Percentiles rank a stretch among this genome's conserved stretches.
These are phyloP conservation scores for Plasmodium vivax DNA, from an alignment of 169 alveolate genomes.

Conservation along the genomic window DNA sequence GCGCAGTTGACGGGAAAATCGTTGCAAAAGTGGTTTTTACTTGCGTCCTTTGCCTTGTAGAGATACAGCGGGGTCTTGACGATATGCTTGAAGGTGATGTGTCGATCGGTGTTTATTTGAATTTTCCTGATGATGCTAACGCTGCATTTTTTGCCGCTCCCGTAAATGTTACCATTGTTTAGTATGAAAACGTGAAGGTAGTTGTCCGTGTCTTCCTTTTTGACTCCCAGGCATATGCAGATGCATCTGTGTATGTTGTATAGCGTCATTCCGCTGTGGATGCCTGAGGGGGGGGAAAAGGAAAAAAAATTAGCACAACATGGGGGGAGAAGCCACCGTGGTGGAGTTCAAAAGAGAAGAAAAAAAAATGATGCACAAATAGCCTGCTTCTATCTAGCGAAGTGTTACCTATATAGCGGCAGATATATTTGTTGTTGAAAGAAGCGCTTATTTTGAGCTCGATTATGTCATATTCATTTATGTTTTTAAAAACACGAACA, in stretches of 20 bases:
- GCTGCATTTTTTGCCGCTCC: slow-evolving; percentile 72
- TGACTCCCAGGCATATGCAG: slow-evolving; percentile 67
- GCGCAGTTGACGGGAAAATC: not conserved
- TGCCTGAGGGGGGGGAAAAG: slow-evolving; percentile 1
- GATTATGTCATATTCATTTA: slow-evolving; percentile 70
- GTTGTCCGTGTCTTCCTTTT: slow-evolving; percentile 69
- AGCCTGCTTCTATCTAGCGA: not conserved
- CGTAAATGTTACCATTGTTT: slow-evolving; percentile 70
- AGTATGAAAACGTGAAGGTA: slow-evolving; percentile 61
- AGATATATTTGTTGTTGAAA: slow-evolving; percentile 61
- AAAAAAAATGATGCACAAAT: not conserved
- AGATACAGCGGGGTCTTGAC: slow-evolving; percentile 60
- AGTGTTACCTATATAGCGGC: slow-evolving; percentile 68
- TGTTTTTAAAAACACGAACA: slow-evolving; percentile 72
- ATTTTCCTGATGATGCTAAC: slow-evolving; percentile 73
- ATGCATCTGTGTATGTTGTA: slow-evolving; percentile 63
- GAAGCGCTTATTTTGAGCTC: slow-evolving; percentile 73
- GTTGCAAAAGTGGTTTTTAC: slow-evolving; percentile 1
- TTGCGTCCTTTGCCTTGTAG: slow-evolving; percentile 52
- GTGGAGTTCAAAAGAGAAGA: not conserved
- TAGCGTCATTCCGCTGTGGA: slow-evolving; percentile 74
- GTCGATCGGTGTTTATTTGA: slow-evolving; percentile 68
- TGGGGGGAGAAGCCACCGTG: not conserved
- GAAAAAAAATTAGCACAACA: not conserved
- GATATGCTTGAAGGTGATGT: slow-evolving; percentile 65